Evolutionary conservation across 2,329 filamentous ascomycete species (phyloP).

Genomic region (Mycosphaerelloides madeirae): DNA sequence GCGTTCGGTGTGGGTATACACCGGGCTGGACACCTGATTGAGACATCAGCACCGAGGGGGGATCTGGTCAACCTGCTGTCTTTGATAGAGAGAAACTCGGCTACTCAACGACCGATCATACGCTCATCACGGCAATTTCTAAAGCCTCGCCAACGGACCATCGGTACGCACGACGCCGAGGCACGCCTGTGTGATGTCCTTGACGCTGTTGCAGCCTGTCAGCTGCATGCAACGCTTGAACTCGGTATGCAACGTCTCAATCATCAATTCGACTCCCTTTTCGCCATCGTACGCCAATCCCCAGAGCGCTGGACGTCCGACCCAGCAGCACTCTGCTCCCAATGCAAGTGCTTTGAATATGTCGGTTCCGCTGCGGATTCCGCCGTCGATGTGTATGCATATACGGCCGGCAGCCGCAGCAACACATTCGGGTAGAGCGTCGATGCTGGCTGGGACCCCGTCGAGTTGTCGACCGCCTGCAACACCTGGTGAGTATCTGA

Average conservation of each 20-base stretch:
- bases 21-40: too few species aligned
- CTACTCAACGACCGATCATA: too few species aligned
- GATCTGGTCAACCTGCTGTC: too few species aligned
- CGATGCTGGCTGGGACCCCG: constrained; percentile 51
- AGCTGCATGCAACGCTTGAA: constrained; percentile 39
- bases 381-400: constrained; percentile 59
- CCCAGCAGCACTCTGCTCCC: constrained; percentile 48
- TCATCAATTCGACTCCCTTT: constrained; percentile 37
- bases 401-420: constrained; percentile 43
- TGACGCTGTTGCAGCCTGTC: constrained; percentile 32
- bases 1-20: too few species aligned
- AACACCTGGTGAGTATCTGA: background rate
- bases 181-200: constrained; percentile 33
- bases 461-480: constrained; percentile 53
- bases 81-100: too few species aligned
- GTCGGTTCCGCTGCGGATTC: constrained; percentile 52
- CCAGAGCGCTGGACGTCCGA: constrained; percentile 48
- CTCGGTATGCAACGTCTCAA: constrained; percentile 37
- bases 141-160: constrained; percentile 33
- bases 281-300: constrained; percentile 43
- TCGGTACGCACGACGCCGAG: constrained; percentile 29
- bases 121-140: background rate
- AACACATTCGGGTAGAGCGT: constrained; percentile 41
- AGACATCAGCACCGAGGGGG: too few species aligned
- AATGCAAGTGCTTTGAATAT: constrained; percentile 54